A percentile compares a stretch with the other conserved stretches of the same genome.
Evolutionary conservation across 805 yeast genomes (phyloP).

Genomic region (Starmerella sirachaensis): DNA sequence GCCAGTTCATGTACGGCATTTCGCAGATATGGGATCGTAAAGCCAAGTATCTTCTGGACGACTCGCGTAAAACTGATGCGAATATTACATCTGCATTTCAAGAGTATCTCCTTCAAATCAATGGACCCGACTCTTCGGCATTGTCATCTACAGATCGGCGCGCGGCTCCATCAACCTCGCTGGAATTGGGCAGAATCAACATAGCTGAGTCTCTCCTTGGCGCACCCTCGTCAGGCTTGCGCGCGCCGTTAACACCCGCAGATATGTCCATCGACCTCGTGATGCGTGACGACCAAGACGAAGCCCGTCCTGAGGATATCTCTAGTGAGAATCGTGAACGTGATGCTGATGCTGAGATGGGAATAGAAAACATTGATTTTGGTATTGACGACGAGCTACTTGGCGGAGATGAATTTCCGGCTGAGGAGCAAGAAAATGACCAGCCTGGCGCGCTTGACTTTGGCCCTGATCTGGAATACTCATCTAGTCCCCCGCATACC

Average conservation of each 20-base stretch:
- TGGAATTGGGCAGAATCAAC: constrained; percentile 2
- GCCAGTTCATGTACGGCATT: constrained; percentile 18
- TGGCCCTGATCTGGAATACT: constrained; percentile 15
- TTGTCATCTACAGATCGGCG: background rate
- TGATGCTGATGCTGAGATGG: constrained; percentile 13
- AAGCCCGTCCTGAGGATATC: background rate
- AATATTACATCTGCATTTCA: constrained; percentile 12
- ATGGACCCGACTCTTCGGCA: background rate
- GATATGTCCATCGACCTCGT: constrained; percentile 16
- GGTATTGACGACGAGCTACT: background rate
- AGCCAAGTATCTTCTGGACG: constrained; percentile 11
- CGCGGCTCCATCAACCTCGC: background rate
- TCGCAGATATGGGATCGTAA: constrained; percentile 14
- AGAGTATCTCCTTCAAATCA: constrained; percentile 6
- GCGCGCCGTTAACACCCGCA: background rate
- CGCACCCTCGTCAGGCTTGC: background rate
- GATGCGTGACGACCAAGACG: constrained; percentile 15
- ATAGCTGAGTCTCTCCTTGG: constrained; percentile 6
- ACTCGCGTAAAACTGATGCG: constrained; percentile 11
- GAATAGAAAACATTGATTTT: constrained; percentile 7
- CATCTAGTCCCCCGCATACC: constrained; percentile 17
- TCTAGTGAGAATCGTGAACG: constrained; percentile 7
- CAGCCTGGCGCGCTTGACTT: constrained; percentile 10
- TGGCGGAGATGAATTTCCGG: constrained; percentile 1
- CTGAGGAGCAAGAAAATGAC: background rate